Evolutionary conservation across 2,329 filamentous ascomycete genomes (phyloP).

Genomic region (Penicillium hordei): DNA sequence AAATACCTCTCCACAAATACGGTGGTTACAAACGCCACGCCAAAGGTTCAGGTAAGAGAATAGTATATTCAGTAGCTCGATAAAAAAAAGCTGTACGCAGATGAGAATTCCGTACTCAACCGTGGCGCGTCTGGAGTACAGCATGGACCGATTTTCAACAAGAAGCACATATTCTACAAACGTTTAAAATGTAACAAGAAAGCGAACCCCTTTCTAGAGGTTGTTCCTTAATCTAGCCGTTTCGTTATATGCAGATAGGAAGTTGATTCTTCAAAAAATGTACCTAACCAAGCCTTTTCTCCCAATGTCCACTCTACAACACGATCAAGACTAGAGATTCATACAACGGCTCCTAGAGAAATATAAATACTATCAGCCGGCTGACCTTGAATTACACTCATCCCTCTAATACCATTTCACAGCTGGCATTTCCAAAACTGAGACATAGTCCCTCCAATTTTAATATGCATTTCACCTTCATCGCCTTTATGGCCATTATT

Average conservation of each 20-base stretch:
- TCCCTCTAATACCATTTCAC: neutral
- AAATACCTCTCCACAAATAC: neutral
- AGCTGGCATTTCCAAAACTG: neutral
- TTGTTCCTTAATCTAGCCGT: neutral
- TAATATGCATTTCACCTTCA: slow-evolving; percentile 1
- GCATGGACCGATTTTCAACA: neutral
- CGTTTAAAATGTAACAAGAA: neutral
- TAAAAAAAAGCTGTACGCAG: neutral
- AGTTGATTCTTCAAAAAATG: neutral
- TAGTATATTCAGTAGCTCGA: no score
- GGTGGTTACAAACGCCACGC: neutral
- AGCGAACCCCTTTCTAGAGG: neutral
- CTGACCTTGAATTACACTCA: neutral
- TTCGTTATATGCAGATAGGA: neutral
- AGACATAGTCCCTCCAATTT: neutral
- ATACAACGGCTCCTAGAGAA: neutral
- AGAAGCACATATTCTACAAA: neutral
- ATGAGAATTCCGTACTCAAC: neutral
- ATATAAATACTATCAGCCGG: slow-evolving; percentile 1
- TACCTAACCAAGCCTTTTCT: neutral
- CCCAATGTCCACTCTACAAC: neutral
- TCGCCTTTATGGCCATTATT: neutral
- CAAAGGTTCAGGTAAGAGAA: no score
- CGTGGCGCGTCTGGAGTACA: neutral
- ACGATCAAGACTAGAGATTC: neutral